Evolutionary conservation across 2,329 filamentous ascomycete genomes (phyloP).

Genomic region (Paecilomyces niveus): DNA sequence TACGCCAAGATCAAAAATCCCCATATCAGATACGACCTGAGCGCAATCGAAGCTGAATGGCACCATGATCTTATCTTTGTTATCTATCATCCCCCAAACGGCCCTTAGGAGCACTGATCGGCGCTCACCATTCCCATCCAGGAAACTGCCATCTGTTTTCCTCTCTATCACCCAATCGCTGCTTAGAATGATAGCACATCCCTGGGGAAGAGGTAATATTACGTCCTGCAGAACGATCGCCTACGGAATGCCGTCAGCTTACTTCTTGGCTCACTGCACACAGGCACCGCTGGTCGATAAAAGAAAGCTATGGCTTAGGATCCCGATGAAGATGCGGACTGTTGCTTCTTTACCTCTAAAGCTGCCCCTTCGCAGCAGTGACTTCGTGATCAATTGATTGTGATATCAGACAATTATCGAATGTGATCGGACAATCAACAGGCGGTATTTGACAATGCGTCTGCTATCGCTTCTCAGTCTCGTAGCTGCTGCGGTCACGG

Average conservation of each 20-base stretch:
- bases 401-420: not conserved
- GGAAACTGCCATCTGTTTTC: not conserved
- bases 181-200: not conserved
- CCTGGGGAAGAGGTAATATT: not conserved
- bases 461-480: slow-evolving; percentile 4
- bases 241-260: not conserved
- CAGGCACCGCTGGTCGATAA: not conserved
- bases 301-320: not conserved
- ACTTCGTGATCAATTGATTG: not conserved
- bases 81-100: not conserved
- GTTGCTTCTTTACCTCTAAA: not conserved
- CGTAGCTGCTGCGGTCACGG: not conserved
- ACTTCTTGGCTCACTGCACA: not conserved
- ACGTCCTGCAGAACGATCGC: not conserved
- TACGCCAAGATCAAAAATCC: not conserved
- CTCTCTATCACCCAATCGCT: not conserved
- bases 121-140: not conserved
- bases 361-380: not conserved
- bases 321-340: not conserved
- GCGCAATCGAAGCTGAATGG: not conserved
- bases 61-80: not conserved
- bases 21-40: not conserved
- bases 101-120: not conserved
- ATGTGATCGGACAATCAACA: not conserved
- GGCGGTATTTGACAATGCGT: not conserved